A percentile compares a stretch with the other conserved stretches of the same genome.
phyloP scores from a whole-genome alignment of 179 eudicot genomes.

The Spinacia oleracea region DNA sequence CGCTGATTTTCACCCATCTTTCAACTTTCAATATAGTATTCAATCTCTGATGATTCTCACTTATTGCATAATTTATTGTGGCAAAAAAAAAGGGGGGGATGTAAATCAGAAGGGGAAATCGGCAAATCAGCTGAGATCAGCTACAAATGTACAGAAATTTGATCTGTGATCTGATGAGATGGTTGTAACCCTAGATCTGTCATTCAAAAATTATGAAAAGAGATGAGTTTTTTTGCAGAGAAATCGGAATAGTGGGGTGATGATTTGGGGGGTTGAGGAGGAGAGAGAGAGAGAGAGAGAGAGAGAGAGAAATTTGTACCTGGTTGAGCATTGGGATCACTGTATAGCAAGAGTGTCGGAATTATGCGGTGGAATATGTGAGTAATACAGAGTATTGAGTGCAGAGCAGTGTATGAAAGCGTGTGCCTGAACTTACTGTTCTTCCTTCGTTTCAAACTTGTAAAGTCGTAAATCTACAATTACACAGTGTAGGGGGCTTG shows the following conservation, averaged over 20 bases:
- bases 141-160: no score
- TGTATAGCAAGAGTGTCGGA: neutral
- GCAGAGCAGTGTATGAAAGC: neutral
- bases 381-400: neutral
- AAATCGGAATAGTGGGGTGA: neutral
- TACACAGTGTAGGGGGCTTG: no score
- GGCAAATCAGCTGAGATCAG: neutral
- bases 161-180: neutral
- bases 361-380: neutral
- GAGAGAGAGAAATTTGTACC: neutral
- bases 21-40: neutral
- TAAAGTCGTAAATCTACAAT: neutral
- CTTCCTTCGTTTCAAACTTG: neutral
- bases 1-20: constrained; percentile 57
- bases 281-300: constrained; percentile 14
- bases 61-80: neutral
- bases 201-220: neutral
- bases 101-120: neutral
- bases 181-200: constrained; percentile 19
- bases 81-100: neutral
- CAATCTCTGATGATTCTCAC: neutral
- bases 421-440: neutral
- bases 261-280: neutral
- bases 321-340: constrained; percentile 8
- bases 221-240: neutral